Base-by-base conservation (phyloP, 2,329 filamentous ascomycete genomes). In the Cercospora janseana region DNA sequence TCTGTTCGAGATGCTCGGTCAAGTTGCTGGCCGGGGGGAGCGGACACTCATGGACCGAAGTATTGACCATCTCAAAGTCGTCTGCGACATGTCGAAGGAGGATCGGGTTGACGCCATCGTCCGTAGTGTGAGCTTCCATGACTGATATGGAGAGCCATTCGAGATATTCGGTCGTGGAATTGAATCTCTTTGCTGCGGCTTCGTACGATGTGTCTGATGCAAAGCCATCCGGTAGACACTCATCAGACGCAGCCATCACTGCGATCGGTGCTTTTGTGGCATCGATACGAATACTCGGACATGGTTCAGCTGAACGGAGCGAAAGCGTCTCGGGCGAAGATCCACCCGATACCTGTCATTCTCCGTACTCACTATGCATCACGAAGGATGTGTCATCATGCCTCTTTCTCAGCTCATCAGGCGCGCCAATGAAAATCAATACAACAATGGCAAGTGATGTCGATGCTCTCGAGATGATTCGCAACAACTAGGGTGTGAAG, bases 51-150 rank as follows among this genome's bases (percentile, higher is more conserved):
- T 54, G 52, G 4, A 48, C 42, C 6, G 45, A 46, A 10, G 29
- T 42, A 15, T 52, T 38, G 13, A 56, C 38, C 41, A 52, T 52
- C 31, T 52, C 53, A 29, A 52, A 56, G 29, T 50, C 54, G 9
- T 34, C 27, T 13, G 46, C 46, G 10, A 54, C 16, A 13, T 54
- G 34, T 8, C 46, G 27, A 20, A 32, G 35, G 18, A 54, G 27
- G 24, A 54, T 42, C 8, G 32, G 18, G 16, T 29, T 16, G 12
- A 26, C n/a, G 29, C 34, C 42, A 12, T 49, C 24, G 32, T 15
- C 24, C 20, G 34, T 18, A 12, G 51, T 47, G 27, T 50, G 47
- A 10, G 51, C 41, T 43, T 50, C 51, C 46, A 54, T 50, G n/a
- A 50, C 31, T 6, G 42, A 32, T 23, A 34, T 26, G 6, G 45